Evolutionary conservation across 2,329 filamentous ascomycete species (phyloP), one percentile per base, ranked within the genome.

Genomic region (Aspergillus caelatus): DNA sequence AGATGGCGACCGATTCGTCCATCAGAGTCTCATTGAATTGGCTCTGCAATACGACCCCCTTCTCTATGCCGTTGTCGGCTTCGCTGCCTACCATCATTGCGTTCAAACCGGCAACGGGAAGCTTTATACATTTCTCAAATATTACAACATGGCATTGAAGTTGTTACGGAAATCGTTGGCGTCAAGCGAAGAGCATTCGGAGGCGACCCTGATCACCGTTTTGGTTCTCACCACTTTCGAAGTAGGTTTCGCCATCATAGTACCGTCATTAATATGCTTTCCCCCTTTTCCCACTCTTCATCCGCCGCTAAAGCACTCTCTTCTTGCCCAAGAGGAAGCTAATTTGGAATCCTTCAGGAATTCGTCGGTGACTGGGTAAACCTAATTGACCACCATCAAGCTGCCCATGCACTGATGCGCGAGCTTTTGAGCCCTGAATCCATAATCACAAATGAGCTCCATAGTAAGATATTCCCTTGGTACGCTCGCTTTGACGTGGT

Each of bases 341-440:
- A 36, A n/a, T n/a, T 36, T n/a, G 14, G 10, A n/a, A 30, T 56
- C 52, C 30, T 58, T 52, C 71, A 97, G 93, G 95, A 98, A 79
- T 96, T 93, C 71, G 84, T 98, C 53, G 95, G 95, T 14, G 95
- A 99, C 75, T 98, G 93, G 93, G 88, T 96, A 59, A 97, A 96
- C 71, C 83, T 98, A 19, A 90, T 95, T 78, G 92, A 93, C 26
- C 95, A 98, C 75, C 94, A 97, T 75, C 93, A 91, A 74, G 95
- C 94, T 12, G 95, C 95, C 0, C 88, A 91, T 72, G 88, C 92
- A 67, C 90, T 98, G 70, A 81, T 98, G 53, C 90, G 85, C 1
- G 87, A 90, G 50, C 80, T 97, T 0, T 94, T 93, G 74, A 93
- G 89, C 0, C 91, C 93, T 0, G 83, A 93, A 65, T 90, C 88